These are phyloP conservation scores for Wickerhamomyces sp. DNA, from an alignment of 1,139 yeast species.

Conservation along the genomic window DNA sequence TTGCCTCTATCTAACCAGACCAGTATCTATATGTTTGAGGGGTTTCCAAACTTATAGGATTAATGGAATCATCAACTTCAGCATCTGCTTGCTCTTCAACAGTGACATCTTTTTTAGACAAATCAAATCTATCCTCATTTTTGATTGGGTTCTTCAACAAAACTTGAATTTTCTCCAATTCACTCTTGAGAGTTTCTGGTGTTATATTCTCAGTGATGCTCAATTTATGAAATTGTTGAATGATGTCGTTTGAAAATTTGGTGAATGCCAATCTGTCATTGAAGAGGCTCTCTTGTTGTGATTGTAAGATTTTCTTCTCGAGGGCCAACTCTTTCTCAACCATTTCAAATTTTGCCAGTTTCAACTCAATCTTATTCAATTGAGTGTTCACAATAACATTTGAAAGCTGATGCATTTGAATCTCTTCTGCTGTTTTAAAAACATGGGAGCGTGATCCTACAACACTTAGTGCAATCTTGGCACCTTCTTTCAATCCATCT, in stretches of 20 bases:
- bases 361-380: conserved; percentile 69
- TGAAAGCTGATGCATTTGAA: conserved; percentile 63
- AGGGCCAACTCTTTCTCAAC: conserved; percentile 76
- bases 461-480: conserved; percentile 54
- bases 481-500: conserved; percentile 39
- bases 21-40: conserved; percentile 88
- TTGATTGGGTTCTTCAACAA: conserved; percentile 15
- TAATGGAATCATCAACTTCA: conserved; percentile 32
- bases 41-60: conserved; percentile 74
- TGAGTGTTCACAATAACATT: conserved; percentile 64
- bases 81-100: conserved; percentile 11
- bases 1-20: conserved; percentile 44
- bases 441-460: conserved; percentile 81
- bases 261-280: conserved; percentile 68
- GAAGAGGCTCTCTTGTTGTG: conserved; percentile 77
- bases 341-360: conserved; percentile 62
- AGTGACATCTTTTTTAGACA: conserved; percentile 15
- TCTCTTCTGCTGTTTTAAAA: conserved; percentile 77
- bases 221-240: conserved; percentile 16
- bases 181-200: neutral
- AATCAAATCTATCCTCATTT: conserved; percentile 10
- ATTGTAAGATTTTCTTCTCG: conserved; percentile 68
- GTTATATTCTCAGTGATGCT: neutral
- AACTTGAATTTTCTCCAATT: conserved; percentile 4
- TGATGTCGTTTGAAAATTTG: conserved; percentile 24